Percentiles rank a stretch among this genome's conserved stretches.
Evolutionary conservation across 768 basidiomycete genomes (phyloP).

Genomic region (Boletus eberwhitei): DNA sequence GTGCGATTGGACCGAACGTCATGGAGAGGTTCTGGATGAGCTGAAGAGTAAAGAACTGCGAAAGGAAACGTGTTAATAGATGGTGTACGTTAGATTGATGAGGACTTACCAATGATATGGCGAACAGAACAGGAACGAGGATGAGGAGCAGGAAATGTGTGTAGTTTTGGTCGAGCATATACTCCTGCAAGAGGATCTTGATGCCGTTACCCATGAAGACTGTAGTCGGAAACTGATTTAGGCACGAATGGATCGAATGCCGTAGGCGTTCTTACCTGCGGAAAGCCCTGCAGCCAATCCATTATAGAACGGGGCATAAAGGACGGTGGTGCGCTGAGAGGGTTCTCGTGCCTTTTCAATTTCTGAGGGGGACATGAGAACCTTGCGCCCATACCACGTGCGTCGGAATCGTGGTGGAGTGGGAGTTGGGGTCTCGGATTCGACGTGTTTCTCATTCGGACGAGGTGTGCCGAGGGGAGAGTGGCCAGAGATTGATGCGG

Average conservation of each 20-base stretch:
- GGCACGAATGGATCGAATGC: background rate
- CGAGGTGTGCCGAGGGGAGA: constrained; percentile 28
- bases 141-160: constrained; percentile 41
- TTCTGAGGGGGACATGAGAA: constrained; percentile 35
- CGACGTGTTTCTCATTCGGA: constrained; percentile 11
- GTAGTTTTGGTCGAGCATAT: constrained; percentile 43
- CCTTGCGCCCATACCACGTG: constrained; percentile 62
- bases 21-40: constrained; percentile 39
- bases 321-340: constrained; percentile 12
- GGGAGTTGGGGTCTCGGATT: constrained; percentile 18
- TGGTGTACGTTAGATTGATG: background rate
- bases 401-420: constrained; percentile 36
- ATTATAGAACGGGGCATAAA: constrained; percentile 29
- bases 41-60: constrained; percentile 40
- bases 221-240: constrained; percentile 19
- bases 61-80: constrained; percentile 9
- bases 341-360: constrained; percentile 26
- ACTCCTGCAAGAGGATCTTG: constrained; percentile 56
- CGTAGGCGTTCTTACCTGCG: constrained; percentile 7
- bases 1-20: constrained; percentile 49
- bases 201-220: constrained; percentile 66
- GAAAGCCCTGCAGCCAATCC: constrained; percentile 28
- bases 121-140: constrained; percentile 41
- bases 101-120: constrained; percentile 42
- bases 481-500: constrained; percentile 37